Percentiles rank a stretch among this genome's conserved stretches.
These are phyloP conservation scores for Immersiella caudata DNA, from an alignment of 495 filamentous ascomycete species.

Conservation along the genomic window DNA sequence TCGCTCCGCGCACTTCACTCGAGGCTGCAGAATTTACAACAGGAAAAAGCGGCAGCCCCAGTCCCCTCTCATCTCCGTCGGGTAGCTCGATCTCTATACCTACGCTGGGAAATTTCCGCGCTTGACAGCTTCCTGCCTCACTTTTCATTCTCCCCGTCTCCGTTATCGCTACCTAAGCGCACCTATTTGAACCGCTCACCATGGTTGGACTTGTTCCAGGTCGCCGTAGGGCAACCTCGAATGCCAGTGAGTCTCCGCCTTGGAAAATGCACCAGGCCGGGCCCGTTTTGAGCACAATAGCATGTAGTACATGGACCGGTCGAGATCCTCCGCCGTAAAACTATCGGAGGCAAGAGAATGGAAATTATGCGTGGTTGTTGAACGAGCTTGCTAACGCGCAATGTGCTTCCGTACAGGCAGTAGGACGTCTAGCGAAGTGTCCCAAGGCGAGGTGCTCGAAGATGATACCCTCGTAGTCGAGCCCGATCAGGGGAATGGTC, in stretches of 20 bases:
- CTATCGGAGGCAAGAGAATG: slow-evolving; percentile 31
- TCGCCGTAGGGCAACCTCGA: slow-evolving; percentile 42
- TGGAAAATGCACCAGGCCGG: slow-evolving; percentile 15
- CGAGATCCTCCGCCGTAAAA: slow-evolving; percentile 27
- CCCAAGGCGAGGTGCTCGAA: slow-evolving; percentile 47
- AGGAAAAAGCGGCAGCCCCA: not conserved
- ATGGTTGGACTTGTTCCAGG: slow-evolving; percentile 40
- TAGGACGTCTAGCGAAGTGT: slow-evolving; percentile 48
- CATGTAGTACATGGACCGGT: slow-evolving; percentile 26
- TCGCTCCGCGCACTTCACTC: not conserved
- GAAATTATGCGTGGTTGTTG: not conserved
- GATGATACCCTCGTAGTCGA: slow-evolving; percentile 79
- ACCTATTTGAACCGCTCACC: not conserved
- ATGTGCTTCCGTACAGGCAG: slow-evolving; percentile 43
- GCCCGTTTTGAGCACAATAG: slow-evolving; percentile 27
- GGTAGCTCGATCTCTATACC: not conserved
- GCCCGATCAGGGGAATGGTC: slow-evolving; percentile 72
- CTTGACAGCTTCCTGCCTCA: not conserved
- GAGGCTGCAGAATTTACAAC: not conserved
- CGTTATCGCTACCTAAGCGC: not conserved
- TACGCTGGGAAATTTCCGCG: not conserved
- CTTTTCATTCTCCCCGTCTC: slow-evolving; percentile 1
- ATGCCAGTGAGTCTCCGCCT: slow-evolving; percentile 39
- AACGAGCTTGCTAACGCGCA: slow-evolving; percentile 21
- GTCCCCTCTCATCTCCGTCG: not conserved